Base-by-base conservation (phyloP, 805 yeast genomes). In the Nakazawaea populi region DNA sequence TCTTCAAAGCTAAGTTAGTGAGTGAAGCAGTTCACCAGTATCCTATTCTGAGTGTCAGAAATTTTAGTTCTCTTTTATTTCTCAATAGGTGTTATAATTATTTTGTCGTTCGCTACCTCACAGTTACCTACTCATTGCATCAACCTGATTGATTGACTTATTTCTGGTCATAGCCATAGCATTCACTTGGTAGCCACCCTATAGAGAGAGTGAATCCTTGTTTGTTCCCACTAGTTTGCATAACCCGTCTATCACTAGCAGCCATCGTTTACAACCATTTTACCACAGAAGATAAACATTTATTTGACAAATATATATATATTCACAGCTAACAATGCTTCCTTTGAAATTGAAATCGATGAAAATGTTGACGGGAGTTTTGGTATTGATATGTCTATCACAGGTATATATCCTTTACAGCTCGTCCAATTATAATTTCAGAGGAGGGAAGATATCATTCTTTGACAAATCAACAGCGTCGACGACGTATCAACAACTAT, bases 401-500 rank as follows among this genome's bases (percentile, higher is more conserved):
- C 52, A 49, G 42, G 30, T 49, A 3, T 49, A 44, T 31, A 44
- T 49, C 14, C 11, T 49, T 6, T 38, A 44, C 24, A 37, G 39
- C 31, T 44, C 52, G 5, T 39, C 44, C 6, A 37, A 34, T 24
- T 32, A 24, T 42, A 30, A 27, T 14, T 29, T 14, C 37, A n/a
- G 7, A 27, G 18, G 30, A 5, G 44, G 51, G 1, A 37, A 44
- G 31, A 34, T 49, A 5, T 32, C 47, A 36, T 49, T 49, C 14
- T 49, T 49, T 31, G 52, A 49, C 36, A 49, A 39, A 37, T 49
- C 52, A 11, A 49, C 48, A n/a, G 40, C 39, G 35, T 49, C 52
- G n/a, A 49, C 52, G 7, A 49, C 52, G n/a, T 49, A 49, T 32
- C 52, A 49, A 44, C 40, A 39, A 41, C 44, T 49, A 27, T 39